Base-by-base conservation (phyloP, 2,329 filamentous ascomycete species). In the Penicillium fuscoglaucum region DNA sequence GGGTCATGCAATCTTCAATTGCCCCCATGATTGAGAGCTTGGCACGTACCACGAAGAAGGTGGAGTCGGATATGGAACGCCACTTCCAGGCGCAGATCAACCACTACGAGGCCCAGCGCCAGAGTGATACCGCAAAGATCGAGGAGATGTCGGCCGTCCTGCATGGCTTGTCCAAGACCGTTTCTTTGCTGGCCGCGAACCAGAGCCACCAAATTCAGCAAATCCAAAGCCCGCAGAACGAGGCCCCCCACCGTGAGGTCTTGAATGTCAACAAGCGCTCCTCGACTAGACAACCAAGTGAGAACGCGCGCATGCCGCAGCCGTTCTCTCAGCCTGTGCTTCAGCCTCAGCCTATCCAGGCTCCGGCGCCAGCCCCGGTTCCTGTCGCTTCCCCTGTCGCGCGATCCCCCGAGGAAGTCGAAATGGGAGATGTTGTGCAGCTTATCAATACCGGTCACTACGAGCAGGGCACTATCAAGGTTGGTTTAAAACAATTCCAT, bases 21-120 rank as follows among this genome's bases (percentile, higher is more conserved):
- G 79, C 84, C 2, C 88, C 90, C 1, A 80, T 85, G 12, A 82
- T 93, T 63, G 84, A 84, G 51, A 83, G 82, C 52, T 80, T 91
- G 63, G 83, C 89, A 45, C 84, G 87, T 63, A 83, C 87, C 21
- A 85, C 88, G 12, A 85, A 91, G 66, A 87, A 87, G 63, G 80
- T 90, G 50, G 82, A 86, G 9, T 80, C 80, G 24, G 88, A 92
- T 54, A 80, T 93, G 49, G 88, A 95, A 69, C 83, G 84, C 49
- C 79, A 82, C 57, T 77, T 85, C 49, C 74, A 74, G 28, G 76
- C 79, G 37, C 81, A 85, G 67, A 71, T 84, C 57, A 80, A 77
- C 53, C 77, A 82, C 53, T 78, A 79, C 24, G 82, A 86, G 57
- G 59, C 70, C 3, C 80, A 83, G 66, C 83, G 80, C 55, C 78